These are phyloP conservation scores for Cytauxzoon felis DNA, from an alignment of 169 alveolate species.

Conservation along the genomic window DNA sequence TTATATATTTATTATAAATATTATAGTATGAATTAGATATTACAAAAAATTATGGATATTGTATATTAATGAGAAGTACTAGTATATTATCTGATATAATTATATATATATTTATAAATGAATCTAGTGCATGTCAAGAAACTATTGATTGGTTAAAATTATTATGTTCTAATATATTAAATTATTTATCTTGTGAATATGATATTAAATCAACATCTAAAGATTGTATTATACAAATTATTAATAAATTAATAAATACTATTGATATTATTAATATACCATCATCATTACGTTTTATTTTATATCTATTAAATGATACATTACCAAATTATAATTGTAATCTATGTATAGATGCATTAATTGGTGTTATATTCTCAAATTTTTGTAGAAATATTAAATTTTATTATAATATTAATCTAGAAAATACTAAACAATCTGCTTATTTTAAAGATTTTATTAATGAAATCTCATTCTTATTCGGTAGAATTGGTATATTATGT, in stretches of 20 bases:
- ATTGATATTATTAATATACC: conserved; percentile 44
- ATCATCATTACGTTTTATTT: conserved; percentile 31
- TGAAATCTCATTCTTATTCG: conserved; percentile 46
- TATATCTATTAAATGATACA: conserved; percentile 47
- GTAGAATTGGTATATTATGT: conserved; percentile 52
- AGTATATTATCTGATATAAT: conserved; percentile 45
- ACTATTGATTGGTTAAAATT: conserved; percentile 30
- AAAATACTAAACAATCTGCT: not conserved
- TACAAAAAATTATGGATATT: conserved; percentile 13
- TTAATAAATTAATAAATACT: conserved; percentile 25
- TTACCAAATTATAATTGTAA: conserved; percentile 19
- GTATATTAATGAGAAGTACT: conserved; percentile 54
- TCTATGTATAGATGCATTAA: conserved; percentile 44
- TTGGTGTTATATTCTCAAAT: conserved; percentile 32
- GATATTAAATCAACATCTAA: not conserved
- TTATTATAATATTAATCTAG: conserved; percentile 1
- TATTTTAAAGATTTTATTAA: conserved; percentile 9
- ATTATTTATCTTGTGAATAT: not conserved
- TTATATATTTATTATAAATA: not conserved
- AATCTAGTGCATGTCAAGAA: conserved; percentile 31
- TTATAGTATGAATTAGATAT: conserved; percentile 4
- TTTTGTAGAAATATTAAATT: conserved; percentile 10
- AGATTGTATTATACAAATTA: conserved; percentile 41
- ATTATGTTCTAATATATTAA: conserved; percentile 23
- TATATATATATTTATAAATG: conserved; percentile 31